Conservation (phyloP, 2,329 filamentous ascomycete genomes). For the Fusarium fracticaudum region DNA sequence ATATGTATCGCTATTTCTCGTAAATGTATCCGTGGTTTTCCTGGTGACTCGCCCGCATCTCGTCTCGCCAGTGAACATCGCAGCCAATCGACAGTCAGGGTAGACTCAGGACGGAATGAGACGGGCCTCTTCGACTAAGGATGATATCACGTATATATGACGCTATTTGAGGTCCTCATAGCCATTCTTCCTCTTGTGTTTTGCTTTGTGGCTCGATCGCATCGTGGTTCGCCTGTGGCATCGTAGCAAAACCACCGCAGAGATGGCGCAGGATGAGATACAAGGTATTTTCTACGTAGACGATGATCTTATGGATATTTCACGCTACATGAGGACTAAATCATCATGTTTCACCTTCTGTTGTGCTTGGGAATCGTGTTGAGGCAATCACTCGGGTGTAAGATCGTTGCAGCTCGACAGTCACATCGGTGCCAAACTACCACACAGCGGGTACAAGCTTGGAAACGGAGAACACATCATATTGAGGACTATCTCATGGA, state of each 20-base stretch:
- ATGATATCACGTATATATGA: accelerated
- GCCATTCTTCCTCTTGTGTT: accelerated
- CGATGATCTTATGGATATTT: accelerated
- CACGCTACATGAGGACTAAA: neutral
- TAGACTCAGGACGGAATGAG: neutral
- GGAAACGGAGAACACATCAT: neutral
- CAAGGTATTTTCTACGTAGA: neutral
- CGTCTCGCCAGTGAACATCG: neutral
- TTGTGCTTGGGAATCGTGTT: neutral
- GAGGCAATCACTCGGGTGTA: neutral
- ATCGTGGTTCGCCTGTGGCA: neutral
- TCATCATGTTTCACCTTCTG: no score
- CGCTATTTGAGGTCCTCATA: accelerated
- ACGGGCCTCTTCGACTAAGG: neutral
- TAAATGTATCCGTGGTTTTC: accelerated
- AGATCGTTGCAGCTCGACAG: neutral
- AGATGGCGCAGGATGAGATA: neutral
- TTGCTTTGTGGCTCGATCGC: neutral
- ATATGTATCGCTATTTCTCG: accelerated
- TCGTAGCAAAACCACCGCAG: neutral
- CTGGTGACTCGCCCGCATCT: neutral
- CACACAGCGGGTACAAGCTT: neutral
- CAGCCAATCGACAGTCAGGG: neutral
- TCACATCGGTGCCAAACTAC: neutral
- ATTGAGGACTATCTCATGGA: accelerated